Percentiles rank a stretch among this genome's conserved stretches.
Conservation (phyloP, 495 filamentous ascomycete genomes). For the Aspergillus affinis region DNA sequence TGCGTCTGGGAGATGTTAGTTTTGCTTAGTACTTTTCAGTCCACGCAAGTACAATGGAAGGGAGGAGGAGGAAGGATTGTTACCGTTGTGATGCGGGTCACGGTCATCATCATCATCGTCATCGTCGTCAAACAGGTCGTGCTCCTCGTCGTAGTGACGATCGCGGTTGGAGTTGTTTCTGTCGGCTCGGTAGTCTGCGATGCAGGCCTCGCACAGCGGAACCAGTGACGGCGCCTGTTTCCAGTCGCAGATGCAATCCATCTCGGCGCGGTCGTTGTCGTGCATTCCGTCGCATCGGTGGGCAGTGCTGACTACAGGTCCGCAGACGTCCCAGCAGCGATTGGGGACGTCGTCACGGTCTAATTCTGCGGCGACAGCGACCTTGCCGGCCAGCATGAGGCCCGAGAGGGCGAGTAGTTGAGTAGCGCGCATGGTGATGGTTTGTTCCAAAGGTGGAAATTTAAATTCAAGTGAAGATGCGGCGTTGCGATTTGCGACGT, state of each 20-base stretch:
- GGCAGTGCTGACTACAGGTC: conserved; percentile 27
- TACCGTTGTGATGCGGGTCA: conserved; percentile 26
- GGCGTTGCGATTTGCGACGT: neutral
- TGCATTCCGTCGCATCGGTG: conserved; percentile 27
- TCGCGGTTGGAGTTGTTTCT: conserved; percentile 16
- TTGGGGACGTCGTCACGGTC: conserved; percentile 35
- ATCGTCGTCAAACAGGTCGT: conserved; percentile 14
- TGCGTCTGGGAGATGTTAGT: conserved; percentile 24
- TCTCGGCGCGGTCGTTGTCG: conserved; percentile 30
- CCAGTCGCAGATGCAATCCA: conserved; percentile 37
- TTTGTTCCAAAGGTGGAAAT: too few relatives aligned
- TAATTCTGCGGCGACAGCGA: conserved; percentile 29
- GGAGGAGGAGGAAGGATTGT: too few relatives aligned
- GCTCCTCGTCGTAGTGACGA: conserved; percentile 17
- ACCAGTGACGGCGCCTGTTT: conserved; percentile 24
- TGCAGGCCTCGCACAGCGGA: conserved; percentile 40
- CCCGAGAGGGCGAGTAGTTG: conserved; percentile 29
- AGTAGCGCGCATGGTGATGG: conserved; percentile 28
- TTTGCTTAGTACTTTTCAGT: too few relatives aligned
- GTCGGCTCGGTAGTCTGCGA: conserved; percentile 26
- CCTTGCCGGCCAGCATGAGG: conserved; percentile 28
- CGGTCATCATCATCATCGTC: conserved; percentile 20
- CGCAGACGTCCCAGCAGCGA: conserved; percentile 32
- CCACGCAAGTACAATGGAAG: too few relatives aligned
- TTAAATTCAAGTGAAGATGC: too few relatives aligned